Percentiles rank a stretch among this genome's conserved stretches.
These are phyloP conservation scores for Albugo candida DNA, from an alignment of 352 stramenopile genomes.

Conservation along the genomic window DNA sequence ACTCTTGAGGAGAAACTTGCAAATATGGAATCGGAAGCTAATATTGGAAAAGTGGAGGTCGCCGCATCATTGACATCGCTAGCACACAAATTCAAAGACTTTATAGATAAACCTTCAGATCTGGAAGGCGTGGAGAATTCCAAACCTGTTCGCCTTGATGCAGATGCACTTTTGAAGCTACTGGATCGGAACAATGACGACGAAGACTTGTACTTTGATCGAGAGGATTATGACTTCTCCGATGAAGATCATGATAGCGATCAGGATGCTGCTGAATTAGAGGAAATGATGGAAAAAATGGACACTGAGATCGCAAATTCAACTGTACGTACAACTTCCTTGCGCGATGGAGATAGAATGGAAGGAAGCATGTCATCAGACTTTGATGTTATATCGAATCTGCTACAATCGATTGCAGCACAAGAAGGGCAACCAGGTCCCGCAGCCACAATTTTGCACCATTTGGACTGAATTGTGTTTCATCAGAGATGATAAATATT, in stretches of 20 bases:
- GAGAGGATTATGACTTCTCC: conserved; percentile 6
- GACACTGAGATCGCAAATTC: conserved; percentile 35
- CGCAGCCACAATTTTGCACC: conserved; percentile 41
- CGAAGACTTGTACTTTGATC: conserved; percentile 14
- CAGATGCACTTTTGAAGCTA: conserved; percentile 45
- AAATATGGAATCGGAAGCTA: conserved; percentile 9
- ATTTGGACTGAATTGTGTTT: too few species aligned
- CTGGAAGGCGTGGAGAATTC: conserved; percentile 42
- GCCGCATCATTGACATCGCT: conserved; percentile 49
- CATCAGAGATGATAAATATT: too few species aligned
- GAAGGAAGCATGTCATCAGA: conserved; percentile 38
- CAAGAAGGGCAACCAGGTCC: conserved; percentile 52
- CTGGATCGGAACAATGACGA: conserved; percentile 15
- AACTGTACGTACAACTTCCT: conserved; percentile 38
- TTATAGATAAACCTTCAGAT: conserved; percentile 35
- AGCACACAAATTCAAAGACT: conserved; percentile 54
- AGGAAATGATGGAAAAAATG: conserved; percentile 54
- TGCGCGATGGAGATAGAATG: conserved; percentile 7
- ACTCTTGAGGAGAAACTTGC: conserved; percentile 46
- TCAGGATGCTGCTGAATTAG: conserved; percentile 21
- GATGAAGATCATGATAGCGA: conserved; percentile 10
- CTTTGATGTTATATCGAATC: conserved; percentile 64
- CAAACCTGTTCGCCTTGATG: conserved; percentile 39
- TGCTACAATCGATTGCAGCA: conserved; percentile 63
- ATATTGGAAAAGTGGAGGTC: conserved; percentile 16